Evolutionary conservation across 2,329 filamentous ascomycete genomes (phyloP).

Genomic region (Neofusicoccum umdonicola): DNA sequence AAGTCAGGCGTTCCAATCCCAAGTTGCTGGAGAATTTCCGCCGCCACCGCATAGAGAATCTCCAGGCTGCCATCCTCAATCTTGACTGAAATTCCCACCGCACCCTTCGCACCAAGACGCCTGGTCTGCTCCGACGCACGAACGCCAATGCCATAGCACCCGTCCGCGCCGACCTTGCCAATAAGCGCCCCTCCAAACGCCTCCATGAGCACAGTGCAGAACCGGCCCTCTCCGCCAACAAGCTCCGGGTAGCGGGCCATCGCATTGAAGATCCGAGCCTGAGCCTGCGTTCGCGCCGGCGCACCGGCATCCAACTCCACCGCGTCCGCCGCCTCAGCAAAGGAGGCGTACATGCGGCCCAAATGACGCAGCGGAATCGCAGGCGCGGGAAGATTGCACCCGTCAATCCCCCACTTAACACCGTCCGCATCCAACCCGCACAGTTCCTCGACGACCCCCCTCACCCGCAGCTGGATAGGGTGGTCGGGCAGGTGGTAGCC

Average conservation of each 20-base stretch:
- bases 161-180: slow-evolving; percentile 52
- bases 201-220: slow-evolving; percentile 48
- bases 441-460: slow-evolving; percentile 26
- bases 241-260: slow-evolving; percentile 46
- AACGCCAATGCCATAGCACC: slow-evolving; percentile 48
- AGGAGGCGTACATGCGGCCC: slow-evolving; percentile 35
- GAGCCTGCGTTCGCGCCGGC: slow-evolving; percentile 21
- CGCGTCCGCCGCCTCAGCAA: slow-evolving; percentile 35
- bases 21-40: slow-evolving; percentile 47
- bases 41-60: slow-evolving; percentile 45
- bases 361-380: slow-evolving; percentile 41
- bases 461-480: slow-evolving; percentile 38
- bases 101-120: slow-evolving; percentile 32
- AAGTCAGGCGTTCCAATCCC: slow-evolving; percentile 35
- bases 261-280: slow-evolving; percentile 41
- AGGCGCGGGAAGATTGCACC: slow-evolving; percentile 50
- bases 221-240: slow-evolving; percentile 46
- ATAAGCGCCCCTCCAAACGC: slow-evolving; percentile 39
- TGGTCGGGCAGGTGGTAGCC: slow-evolving; percentile 33
- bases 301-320: slow-evolving; percentile 9
- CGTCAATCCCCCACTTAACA: slow-evolving; percentile 46
- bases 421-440: slow-evolving; percentile 23
- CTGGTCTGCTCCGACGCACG: slow-evolving; percentile 38
- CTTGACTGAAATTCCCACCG: slow-evolving; percentile 48
- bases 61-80: slow-evolving; percentile 49